Percentiles rank a stretch among this genome's conserved stretches.
These are phyloP conservation scores for Chaetomium sp. DNA, from an alignment of 2,329 filamentous ascomycete genomes.

Conservation along the genomic window DNA sequence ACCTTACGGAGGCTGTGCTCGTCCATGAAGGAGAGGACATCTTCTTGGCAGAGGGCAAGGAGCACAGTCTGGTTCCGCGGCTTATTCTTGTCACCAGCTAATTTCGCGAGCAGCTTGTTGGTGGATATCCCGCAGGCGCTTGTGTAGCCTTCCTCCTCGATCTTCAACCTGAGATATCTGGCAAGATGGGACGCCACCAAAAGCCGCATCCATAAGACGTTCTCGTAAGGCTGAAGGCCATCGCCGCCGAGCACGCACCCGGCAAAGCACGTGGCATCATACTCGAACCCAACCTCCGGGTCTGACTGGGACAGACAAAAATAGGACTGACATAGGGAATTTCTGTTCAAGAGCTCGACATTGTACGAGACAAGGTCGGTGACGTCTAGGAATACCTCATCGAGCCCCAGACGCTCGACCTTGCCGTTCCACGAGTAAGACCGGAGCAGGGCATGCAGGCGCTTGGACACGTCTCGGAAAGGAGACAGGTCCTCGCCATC, in stretches of 20 bases:
- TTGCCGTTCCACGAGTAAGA: slow-evolving; percentile 75
- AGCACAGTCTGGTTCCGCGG: slow-evolving; percentile 85
- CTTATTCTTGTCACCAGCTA: slow-evolving; percentile 82
- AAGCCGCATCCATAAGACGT: slow-evolving; percentile 59
- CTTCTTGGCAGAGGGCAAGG: slow-evolving; percentile 61
- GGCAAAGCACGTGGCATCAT: slow-evolving; percentile 68
- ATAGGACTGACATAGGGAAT: slow-evolving; percentile 69
- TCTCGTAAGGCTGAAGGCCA: slow-evolving; percentile 31
- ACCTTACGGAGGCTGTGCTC: slow-evolving; percentile 74
- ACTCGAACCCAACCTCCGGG: slow-evolving; percentile 77
- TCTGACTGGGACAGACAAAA: slow-evolving; percentile 75
- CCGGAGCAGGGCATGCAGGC: slow-evolving; percentile 72
- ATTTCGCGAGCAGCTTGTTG: slow-evolving; percentile 82
- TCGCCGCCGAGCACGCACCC: slow-evolving; percentile 56
- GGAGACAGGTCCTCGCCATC: slow-evolving; percentile 83
- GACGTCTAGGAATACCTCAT: slow-evolving; percentile 85
- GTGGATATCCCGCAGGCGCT: slow-evolving; percentile 86
- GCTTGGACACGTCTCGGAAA: slow-evolving; percentile 86
- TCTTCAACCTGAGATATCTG: slow-evolving; percentile 66
- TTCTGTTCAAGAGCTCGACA: slow-evolving; percentile 65
- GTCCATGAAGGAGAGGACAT: slow-evolving; percentile 72
- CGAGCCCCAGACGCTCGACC: slow-evolving; percentile 83
- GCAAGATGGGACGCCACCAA: slow-evolving; percentile 81
- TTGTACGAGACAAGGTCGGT: slow-evolving; percentile 89
- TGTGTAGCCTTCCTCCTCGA: slow-evolving; percentile 82